Base-by-base conservation (phyloP, 1,139 yeast species). In the Blastobotrys proliferans region DNA sequence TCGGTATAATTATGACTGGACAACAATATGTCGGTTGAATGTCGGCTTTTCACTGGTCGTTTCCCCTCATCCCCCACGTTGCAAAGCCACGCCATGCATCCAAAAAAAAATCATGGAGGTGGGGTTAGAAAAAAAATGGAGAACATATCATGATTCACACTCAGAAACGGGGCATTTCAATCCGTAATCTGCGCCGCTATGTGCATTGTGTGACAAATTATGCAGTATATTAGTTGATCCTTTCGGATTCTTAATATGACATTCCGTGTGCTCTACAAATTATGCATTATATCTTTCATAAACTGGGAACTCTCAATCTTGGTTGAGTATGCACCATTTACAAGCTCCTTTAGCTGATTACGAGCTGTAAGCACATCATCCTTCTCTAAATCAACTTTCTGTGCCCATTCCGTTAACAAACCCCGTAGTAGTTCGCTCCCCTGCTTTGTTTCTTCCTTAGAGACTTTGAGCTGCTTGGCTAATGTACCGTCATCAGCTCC, bases 401-500 rank as follows among this genome's bases (percentile, higher is more conserved):
- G 33, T 42, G 70, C 79, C 95, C 95, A 87, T 39, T 70, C 61
- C 52, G 75, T 76, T 50, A 87, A 66, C 1, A 85, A 62, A 8
- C 56, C 58, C 51, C 78, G 78, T 54, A 87, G 67, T 13, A 72
- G 58, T 4, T 70, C 74, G 25, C 79, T 73, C 0, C 95, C 92
- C 10, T 63, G 58, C 3, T 69, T 60, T 22, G 81, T 69, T 50
- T 83, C 86, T 6, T 72, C 76, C 3, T 76, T 52, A 25, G 49
- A 48, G 14, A 49, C 50, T 36, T 52, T 49, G 40, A 3, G 46
- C 41, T 19, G 41, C 44, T 28, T 47, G 50, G 16, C 28, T 5
- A 18, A 21, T 2, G 44, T 50, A 38, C 67, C 73, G 11, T 35
- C 38, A 31, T 73, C 77, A 4, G 61, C 64, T 24, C 69, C 73